Conservation (phyloP, 179 eudicot species). For the Beta macrorhiza region DNA sequence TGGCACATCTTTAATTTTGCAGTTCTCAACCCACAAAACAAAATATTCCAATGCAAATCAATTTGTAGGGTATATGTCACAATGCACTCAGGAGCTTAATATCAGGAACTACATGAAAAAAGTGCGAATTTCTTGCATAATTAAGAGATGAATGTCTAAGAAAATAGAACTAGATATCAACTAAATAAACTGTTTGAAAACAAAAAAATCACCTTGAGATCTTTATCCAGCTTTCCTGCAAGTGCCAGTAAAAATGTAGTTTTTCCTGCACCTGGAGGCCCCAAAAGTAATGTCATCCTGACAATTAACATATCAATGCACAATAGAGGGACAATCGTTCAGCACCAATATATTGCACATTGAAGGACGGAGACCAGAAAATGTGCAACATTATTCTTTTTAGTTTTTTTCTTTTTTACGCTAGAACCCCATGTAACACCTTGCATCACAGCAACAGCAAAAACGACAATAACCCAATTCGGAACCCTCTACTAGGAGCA, state of each 20-base stretch:
- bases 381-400: background rate
- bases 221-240: conserved; percentile 26
- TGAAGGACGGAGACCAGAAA: background rate
- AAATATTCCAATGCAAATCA: background rate
- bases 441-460: background rate
- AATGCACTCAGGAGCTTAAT: background rate
- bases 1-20: background rate
- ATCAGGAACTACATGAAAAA: background rate
- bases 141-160: background rate
- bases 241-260: conserved; percentile 31
- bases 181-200: background rate
- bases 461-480: background rate
- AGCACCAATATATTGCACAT: background rate
- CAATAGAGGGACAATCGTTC: background rate
- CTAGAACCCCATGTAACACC: background rate
- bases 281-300: conserved; percentile 40
- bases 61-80: background rate
- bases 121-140: background rate
- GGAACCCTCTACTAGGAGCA: background rate
- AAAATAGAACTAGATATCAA: background rate
- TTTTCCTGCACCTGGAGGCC: conserved; percentile 40
- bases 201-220: conserved; percentile 20
- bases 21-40: background rate
- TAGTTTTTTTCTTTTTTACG: background rate
- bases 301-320: conserved; percentile 19